These are phyloP conservation scores for Grifola frondosa DNA, from an alignment of 1,284 basidiomycete species.

Conservation along the genomic window DNA sequence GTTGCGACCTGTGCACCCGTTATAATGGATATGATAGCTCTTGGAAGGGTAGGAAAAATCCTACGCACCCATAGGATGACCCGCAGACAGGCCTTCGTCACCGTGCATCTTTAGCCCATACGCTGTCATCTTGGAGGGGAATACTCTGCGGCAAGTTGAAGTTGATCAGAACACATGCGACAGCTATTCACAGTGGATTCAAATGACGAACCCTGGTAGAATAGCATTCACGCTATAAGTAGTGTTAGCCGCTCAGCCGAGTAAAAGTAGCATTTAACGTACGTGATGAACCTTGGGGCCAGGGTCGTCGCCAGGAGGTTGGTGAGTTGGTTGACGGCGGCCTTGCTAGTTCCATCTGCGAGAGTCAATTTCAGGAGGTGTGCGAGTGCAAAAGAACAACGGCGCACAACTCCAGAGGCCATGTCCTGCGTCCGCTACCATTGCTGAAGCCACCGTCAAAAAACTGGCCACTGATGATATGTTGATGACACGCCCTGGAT, in stretches of 20 bases:
- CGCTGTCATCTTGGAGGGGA: slow-evolving; percentile 87
- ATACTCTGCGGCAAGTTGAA: slow-evolving; percentile 48
- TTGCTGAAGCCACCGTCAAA: slow-evolving; percentile 45
- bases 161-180: neutral
- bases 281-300: slow-evolving; percentile 63
- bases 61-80: slow-evolving; percentile 61
- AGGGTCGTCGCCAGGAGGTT: slow-evolving; percentile 72
- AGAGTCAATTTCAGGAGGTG: neutral
- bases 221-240: slow-evolving; percentile 79
- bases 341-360: slow-evolving; percentile 78
- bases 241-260: no score
- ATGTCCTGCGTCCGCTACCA: slow-evolving; percentile 53
- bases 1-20: slow-evolving; percentile 50
- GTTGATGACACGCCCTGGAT: slow-evolving; percentile 79
- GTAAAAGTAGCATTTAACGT: no score
- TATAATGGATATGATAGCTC: neutral
- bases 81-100: slow-evolving; percentile 48
- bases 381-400: neutral
- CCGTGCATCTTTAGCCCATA: slow-evolving; percentile 65
- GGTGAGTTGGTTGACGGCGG: slow-evolving; percentile 83
- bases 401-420: slow-evolving; percentile 83
- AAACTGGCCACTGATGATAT: slow-evolving; percentile 77
- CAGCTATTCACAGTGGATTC: neutral
- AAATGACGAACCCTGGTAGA: slow-evolving; percentile 60
- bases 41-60: no score